A percentile compares a stretch with the other conserved stretches of the same genome.
Evolutionary conservation across 306 rosid species (phyloP).

Genomic region (Elaeagnus macrophylla): DNA sequence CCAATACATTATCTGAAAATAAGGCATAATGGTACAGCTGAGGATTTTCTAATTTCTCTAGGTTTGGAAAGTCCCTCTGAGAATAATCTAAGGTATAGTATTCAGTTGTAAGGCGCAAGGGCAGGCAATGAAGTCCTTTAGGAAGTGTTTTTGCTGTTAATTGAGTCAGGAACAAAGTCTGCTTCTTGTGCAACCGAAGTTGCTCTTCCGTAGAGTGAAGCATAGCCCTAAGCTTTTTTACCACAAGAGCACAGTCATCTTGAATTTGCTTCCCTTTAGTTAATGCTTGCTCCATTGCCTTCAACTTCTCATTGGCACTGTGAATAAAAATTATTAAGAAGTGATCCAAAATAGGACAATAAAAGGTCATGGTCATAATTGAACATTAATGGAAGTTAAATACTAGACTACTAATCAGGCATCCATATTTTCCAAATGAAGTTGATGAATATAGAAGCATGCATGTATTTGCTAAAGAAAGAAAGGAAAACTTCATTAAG

Average conservation of each 20-base stretch:
- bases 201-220: constrained; percentile 88
- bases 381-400: constrained; percentile 7
- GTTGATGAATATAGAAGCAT: background rate
- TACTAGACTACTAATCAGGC: background rate
- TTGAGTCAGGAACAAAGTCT: constrained; percentile 82
- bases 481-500: constrained; percentile 10
- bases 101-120: constrained; percentile 93
- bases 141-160: constrained; percentile 94
- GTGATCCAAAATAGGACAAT: constrained; percentile 9
- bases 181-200: constrained; percentile 82
- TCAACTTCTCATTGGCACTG: constrained; percentile 68
- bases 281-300: constrained; percentile 73
- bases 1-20: constrained; percentile 90
- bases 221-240: constrained; percentile 96
- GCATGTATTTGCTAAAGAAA: constrained; percentile 1
- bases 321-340: constrained; percentile 15
- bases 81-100: constrained; percentile 70
- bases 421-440: constrained; percentile 7
- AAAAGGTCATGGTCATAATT: background rate
- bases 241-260: constrained; percentile 64
- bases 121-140: constrained; percentile 96
- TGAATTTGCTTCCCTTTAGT: constrained; percentile 72
- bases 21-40: constrained; percentile 72
- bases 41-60: constrained; percentile 75
- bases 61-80: constrained; percentile 61